These are phyloP conservation scores for Sindora glabra DNA, from an alignment of 306 rosid genomes.

Conservation along the genomic window DNA sequence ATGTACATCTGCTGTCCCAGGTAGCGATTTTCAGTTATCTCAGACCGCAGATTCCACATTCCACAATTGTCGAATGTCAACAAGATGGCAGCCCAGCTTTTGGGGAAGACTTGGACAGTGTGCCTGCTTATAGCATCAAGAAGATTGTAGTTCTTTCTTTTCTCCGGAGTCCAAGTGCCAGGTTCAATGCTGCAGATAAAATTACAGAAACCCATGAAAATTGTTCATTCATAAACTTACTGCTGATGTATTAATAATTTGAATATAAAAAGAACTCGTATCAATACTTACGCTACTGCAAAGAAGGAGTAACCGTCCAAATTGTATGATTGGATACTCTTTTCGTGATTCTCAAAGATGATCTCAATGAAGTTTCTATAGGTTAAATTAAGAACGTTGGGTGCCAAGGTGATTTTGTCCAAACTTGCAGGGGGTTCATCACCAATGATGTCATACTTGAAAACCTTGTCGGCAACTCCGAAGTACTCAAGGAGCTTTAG, in stretches of 20 bases:
- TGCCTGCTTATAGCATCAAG: constrained; percentile 53
- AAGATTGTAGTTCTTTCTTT: constrained; percentile 34
- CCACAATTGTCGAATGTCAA: constrained; percentile 37
- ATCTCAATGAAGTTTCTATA: constrained; percentile 38
- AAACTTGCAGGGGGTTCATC: no score
- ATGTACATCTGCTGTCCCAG: constrained; percentile 36
- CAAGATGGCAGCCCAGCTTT: constrained; percentile 35
- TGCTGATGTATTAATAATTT: no score
- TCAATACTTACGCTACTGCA: constrained; percentile 29
- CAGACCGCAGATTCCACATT: constrained; percentile 44
- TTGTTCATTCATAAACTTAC: not conserved
- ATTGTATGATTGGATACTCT: constrained; percentile 47
- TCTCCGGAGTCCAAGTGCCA: constrained; percentile 46
- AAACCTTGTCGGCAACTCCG: no score
- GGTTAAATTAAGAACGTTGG: constrained; percentile 28
- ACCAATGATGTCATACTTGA: no score
- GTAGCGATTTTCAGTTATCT: constrained; percentile 26
- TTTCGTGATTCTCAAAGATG: constrained; percentile 50
- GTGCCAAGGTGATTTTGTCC: not conserved
- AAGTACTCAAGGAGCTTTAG: no score
- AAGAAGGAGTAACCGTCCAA: constrained; percentile 40
- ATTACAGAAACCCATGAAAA: no score
- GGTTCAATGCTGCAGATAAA: constrained; percentile 31
- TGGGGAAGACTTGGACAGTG: constrained; percentile 48
- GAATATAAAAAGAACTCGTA: no score